Base-by-base conservation (phyloP, 805 yeast species). In the Millerozyma miso region DNA sequence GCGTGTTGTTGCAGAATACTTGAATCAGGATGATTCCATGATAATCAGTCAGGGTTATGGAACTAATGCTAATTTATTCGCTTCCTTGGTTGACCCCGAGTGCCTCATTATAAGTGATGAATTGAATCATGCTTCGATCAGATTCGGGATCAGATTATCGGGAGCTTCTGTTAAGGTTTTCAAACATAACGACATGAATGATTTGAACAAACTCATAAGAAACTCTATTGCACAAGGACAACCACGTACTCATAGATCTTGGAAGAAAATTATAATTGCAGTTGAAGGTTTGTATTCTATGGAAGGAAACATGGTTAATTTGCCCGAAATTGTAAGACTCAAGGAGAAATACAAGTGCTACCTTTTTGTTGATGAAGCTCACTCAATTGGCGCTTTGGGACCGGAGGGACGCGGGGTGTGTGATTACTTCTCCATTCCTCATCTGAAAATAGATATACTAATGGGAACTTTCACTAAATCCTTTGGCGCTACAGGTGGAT, bases 381-480 rank as follows among this genome's bases (percentile, higher is more conserved):
- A 93, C 64, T 91, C 98, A 4, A 85, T 93, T 56, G 99, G 99
- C 55, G 99, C 99, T n/a, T 76, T 93, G 68, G 99, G 99, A 20
- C 93, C 95, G 35, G 67, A 68, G 40, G 99, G 99, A 37, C 82
- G 86, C 58, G 99, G 99, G 58, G 85, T 93, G 31, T 90, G 97
- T 69, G 98, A 93, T 58, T 87, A 88, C 67, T 93, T 86, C 62
- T 84, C 83, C 42, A 79, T 93, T 38, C 76, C 81, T 50, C 91
- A 98, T 33, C 60, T 67, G 10, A 79, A 79, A 35, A 73, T 93
- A 44, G 99, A 93, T 66, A 70, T 93, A 48, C 67, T 93, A 51
- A 93, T 93, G 99, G 99, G 99, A 39, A 93, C 99, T 5, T 78
- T 93, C 44, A 95, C 99, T 40, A 93, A 93, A 67, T 88, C 97